phyloP scores from a whole-genome alignment of 2,329 filamentous ascomycete species.

The Teratosphaeria pseudoeucalypti region DNA sequence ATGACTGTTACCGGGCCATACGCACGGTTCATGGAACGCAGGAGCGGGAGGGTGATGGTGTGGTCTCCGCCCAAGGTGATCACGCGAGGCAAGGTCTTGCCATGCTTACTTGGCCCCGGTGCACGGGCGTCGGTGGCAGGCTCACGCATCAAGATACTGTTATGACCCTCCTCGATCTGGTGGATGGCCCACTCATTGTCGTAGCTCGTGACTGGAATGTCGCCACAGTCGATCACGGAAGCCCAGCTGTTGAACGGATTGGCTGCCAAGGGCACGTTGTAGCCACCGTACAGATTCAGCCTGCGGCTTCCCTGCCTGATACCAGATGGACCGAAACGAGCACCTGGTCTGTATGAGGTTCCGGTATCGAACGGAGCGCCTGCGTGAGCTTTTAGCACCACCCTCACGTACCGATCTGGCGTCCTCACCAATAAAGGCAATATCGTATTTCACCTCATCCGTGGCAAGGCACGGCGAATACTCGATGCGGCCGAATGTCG shows the following conservation, averaged over 20 bases:
- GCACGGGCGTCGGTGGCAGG: constrained; percentile 60
- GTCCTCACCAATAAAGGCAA: constrained; percentile 61
- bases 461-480: constrained; percentile 69
- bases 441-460: constrained; percentile 63
- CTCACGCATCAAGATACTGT: constrained; percentile 58
- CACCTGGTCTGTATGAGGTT: constrained; percentile 74
- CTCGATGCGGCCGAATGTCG: constrained; percentile 69
- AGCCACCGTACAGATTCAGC: constrained; percentile 79
- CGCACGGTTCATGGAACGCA: constrained; percentile 50
- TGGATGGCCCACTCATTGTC: constrained; percentile 73
- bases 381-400: neutral
- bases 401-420: neutral
- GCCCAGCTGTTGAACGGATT: constrained; percentile 79
- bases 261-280: constrained; percentile 69
- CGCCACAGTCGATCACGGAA: constrained; percentile 67
- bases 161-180: constrained; percentile 80
- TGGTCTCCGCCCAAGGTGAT: constrained; percentile 61
- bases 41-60: constrained; percentile 49
- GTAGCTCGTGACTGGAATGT: constrained; percentile 43
- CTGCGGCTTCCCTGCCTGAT: constrained; percentile 79
- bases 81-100: constrained; percentile 66
- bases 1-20: constrained; percentile 59
- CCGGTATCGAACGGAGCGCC: constrained; percentile 70
- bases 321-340: constrained; percentile 72
- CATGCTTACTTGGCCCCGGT: constrained; percentile 57